Percentiles rank a stretch among this genome's conserved stretches.
Conservation (phyloP, 2,329 filamentous ascomycete genomes). For the Alternaria metachromatica region DNA sequence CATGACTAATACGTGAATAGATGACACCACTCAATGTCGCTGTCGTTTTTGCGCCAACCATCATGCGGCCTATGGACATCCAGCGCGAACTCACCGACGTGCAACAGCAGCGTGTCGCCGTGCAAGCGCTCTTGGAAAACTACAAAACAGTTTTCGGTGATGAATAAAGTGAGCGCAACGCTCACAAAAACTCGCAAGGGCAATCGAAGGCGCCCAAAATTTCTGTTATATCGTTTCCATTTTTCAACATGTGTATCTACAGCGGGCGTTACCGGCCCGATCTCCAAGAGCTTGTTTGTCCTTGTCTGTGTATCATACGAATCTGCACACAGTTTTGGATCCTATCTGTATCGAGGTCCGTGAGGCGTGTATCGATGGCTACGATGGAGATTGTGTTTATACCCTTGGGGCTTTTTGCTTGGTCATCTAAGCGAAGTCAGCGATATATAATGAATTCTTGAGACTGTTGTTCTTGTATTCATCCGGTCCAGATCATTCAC, state of each 20-base stretch:
- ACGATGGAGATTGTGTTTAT: conserved; percentile 26
- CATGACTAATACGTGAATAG: conserved; percentile 50
- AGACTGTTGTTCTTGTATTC: not conserved
- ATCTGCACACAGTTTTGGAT: conserved; percentile 14
- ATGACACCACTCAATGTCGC: conserved; percentile 97
- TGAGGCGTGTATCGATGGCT: conserved; percentile 19
- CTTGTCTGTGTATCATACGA: conserved; percentile 18
- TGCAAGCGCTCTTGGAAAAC: conserved; percentile 93
- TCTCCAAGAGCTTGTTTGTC: not conserved
- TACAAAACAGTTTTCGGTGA: conserved; percentile 76
- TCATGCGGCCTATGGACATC: conserved; percentile 89
- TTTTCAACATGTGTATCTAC: conserved; percentile 9
- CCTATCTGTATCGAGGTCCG: conserved; percentile 14
- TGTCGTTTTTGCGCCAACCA: conserved; percentile 96
- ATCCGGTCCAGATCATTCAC: conserved; percentile 3
- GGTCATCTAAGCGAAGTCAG: conserved; percentile 4
- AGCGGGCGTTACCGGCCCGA: conserved; percentile 8
- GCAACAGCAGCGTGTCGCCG: conserved; percentile 87
- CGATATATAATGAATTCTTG: conserved; percentile 7
- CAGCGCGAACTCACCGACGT: conserved; percentile 97
- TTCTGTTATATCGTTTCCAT: conserved; percentile 2
- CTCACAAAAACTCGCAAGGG: not conserved
- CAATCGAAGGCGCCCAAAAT: not conserved
- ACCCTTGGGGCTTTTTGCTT: conserved; percentile 31
- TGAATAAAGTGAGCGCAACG: conserved; percentile 26